Conservation (phyloP, 192 early-diverging fungal species). For the Linnemannia schmuckeri region DNA sequence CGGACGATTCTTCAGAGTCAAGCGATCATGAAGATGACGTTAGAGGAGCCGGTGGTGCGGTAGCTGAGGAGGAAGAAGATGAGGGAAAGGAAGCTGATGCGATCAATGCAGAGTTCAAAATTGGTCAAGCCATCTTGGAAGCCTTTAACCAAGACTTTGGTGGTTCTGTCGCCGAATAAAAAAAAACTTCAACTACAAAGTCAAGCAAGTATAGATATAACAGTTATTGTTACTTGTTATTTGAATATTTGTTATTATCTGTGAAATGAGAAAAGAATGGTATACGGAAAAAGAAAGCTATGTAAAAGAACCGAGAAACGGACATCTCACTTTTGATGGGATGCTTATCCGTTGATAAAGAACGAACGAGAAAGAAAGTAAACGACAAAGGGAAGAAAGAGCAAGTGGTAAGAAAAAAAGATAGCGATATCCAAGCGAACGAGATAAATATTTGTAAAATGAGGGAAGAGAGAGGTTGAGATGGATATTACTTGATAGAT, state of each 20-base stretch:
- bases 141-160: constrained; percentile 52
- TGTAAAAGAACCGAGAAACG: constrained; percentile 4
- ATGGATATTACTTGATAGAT: constrained; percentile 3
- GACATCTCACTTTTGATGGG: no score
- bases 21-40: constrained; percentile 4
- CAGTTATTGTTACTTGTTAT: not conserved
- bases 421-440: not conserved
- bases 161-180: not conserved
- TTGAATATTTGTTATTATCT: not conserved
- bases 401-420: not conserved
- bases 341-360: not conserved
- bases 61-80: not conserved
- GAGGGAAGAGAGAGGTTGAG: not conserved
- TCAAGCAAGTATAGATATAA: not conserved
- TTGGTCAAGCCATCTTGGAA: constrained; percentile 47
- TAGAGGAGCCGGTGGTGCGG: not conserved
- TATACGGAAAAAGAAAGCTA: not conserved
- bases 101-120: not conserved
- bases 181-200: not conserved
- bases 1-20: constrained; percentile 13
- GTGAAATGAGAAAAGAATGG: not conserved
- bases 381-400: not conserved
- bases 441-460: constrained; percentile 10
- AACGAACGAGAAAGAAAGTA: not conserved
- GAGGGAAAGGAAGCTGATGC: not conserved